These are phyloP conservation scores for Tagetes erecta DNA, from an alignment of 129 eudicot species.

Conservation along the genomic window DNA sequence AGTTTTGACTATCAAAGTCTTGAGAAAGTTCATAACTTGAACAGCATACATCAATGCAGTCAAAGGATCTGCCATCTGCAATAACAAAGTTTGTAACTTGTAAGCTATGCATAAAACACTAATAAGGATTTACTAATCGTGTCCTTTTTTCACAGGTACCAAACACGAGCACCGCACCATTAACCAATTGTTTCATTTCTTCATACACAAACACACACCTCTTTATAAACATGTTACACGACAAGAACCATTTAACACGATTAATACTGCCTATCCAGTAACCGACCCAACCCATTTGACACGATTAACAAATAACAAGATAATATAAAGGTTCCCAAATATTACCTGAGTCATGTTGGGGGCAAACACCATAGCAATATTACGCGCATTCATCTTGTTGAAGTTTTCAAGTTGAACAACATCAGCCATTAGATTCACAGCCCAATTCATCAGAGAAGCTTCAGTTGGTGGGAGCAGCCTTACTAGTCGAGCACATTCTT, in stretches of 20 bases:
- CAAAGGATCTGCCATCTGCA: slow-evolving; percentile 96
- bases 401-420: slow-evolving; percentile 75
- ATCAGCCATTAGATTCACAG: slow-evolving; percentile 92
- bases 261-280: too few relatives aligned
- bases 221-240: too few relatives aligned
- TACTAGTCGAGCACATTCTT: slow-evolving; percentile 69
- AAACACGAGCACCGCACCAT: too few relatives aligned
- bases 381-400: slow-evolving; percentile 95
- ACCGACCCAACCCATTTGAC: too few relatives aligned
- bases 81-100: slow-evolving; percentile 1
- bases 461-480: slow-evolving; percentile 81
- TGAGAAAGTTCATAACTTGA: slow-evolving; percentile 95
- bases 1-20: slow-evolving; percentile 69
- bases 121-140: too few relatives aligned
- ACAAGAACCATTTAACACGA: too few relatives aligned
- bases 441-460: slow-evolving; percentile 89
- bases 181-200: too few relatives aligned
- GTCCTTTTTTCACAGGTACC: too few relatives aligned
- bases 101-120: not conserved
- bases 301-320: too few relatives aligned
- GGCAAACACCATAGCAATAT: slow-evolving; percentile 93
- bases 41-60: slow-evolving; percentile 98
- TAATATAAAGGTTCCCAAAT: too few relatives aligned
- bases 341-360: slow-evolving; percentile 97
- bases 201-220: too few relatives aligned